Evolutionary conservation across 805 yeast genomes (phyloP), one percentile per base, ranked within the genome.

Genomic region (Helenozyma rhizophorensis): DNA sequence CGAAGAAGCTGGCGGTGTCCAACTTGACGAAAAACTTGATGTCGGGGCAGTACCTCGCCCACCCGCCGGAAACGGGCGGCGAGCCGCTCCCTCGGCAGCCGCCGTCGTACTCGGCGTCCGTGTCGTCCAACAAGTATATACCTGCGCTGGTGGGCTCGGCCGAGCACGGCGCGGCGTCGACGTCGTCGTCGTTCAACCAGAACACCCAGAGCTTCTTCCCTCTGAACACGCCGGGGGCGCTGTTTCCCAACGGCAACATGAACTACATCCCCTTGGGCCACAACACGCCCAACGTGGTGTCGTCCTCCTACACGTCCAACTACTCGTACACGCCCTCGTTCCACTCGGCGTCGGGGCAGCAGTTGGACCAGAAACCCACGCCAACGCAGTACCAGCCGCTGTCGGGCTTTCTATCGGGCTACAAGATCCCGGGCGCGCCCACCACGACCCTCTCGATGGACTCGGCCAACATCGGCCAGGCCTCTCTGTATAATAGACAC

Each of bases 371-470:
- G 30, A 22, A 14, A n/a, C 15, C 14, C 30, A 25, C 29, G 11
- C 9, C n/a, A 15, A 27, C n/a, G 25, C 25, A 26, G 15, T 13
- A 23, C 18, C 36, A 34, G 12, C 19, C 37, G 8, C 33, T 9
- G 19, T 30, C 30, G 21, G 27, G 22, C 27, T 37, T 31, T 24
- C 21, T 41, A 11, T 19, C 44, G 13, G 45, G 42, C 12, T 45
- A 38, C 37, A 36, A 39, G 25, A 31, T 32, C 18, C 61, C 60
- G 14, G 65, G 76, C 6, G 64, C 66, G 9, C 76, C 83, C 8
- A 76, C 83, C 3, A 76, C 83, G 1, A 69, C 64, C 37, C 61
- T 76, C 19, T 66, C 76, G 11, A 70, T 64, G 47, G 79, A 74
- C 43, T 51, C 63, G 15, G 75, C 72, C 8, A 47, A 51, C 27